A percentile compares a stretch with the other conserved stretches of the same genome.
phyloP scores from a whole-genome alignment of 1,284 basidiomycete species.

The Papiliotrema nemorosa region DNA sequence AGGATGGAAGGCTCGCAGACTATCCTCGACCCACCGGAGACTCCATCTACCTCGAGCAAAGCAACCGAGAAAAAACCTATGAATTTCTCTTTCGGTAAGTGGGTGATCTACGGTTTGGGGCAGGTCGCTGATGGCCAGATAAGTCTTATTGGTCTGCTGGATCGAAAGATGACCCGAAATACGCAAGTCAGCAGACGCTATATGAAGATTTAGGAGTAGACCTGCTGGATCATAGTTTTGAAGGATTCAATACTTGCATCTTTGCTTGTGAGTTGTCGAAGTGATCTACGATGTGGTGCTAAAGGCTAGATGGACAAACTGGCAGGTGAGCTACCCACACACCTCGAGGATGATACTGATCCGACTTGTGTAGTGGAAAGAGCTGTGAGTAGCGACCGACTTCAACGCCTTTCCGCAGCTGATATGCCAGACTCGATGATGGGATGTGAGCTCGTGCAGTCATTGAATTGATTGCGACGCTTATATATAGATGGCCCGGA shows the following conservation, averaged over 20 bases:
- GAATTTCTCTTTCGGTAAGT: slow-evolving; percentile 69
- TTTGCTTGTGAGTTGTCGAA: slow-evolving; percentile 74
- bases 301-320: slow-evolving; percentile 42
- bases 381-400: slow-evolving; percentile 44
- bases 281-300: slow-evolving; percentile 1
- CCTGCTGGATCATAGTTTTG: slow-evolving; percentile 88
- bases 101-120: background rate
- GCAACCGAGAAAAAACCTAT: slow-evolving; percentile 83
- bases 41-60: slow-evolving; percentile 47
- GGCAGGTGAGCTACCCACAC: slow-evolving; percentile 33
- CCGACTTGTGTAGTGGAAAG: slow-evolving; percentile 34
- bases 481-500: slow-evolving; percentile 76
- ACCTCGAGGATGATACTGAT: slow-evolving; percentile 6
- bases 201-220: slow-evolving; percentile 95
- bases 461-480: too few relatives aligned
- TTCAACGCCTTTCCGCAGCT: slow-evolving; percentile 11
- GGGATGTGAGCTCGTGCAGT: slow-evolving; percentile 75
- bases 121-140: slow-evolving; percentile 52
- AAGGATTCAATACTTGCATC: slow-evolving; percentile 97
- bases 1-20: slow-evolving; percentile 91
- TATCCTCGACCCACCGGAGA: slow-evolving; percentile 80
- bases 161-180: slow-evolving; percentile 74
- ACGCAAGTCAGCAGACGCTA: slow-evolving; percentile 88
- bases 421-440: slow-evolving; percentile 71
- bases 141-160: slow-evolving; percentile 95